A percentile compares a stretch with the other conserved stretches of the same genome.
Evolutionary conservation across 768 basidiomycete species (phyloP).

Genomic region (Calocybe cyanea): DNA sequence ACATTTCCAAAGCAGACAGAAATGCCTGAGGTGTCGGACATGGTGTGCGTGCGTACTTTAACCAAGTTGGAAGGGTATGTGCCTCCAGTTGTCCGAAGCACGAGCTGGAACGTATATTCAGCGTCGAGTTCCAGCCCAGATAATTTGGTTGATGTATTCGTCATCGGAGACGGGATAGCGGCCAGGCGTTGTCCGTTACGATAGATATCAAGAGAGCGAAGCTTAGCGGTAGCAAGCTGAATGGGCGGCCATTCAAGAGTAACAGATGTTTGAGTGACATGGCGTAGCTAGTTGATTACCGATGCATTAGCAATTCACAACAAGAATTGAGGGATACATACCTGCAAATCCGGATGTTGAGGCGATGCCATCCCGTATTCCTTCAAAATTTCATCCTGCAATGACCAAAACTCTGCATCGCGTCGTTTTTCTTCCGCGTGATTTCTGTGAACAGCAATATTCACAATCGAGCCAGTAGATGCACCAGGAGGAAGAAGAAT

Average conservation of each 20-base stretch:
- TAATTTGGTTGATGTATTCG: constrained; percentile 85
- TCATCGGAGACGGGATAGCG: constrained; percentile 75
- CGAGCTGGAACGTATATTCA: constrained; percentile 91
- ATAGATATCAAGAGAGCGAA: constrained; percentile 90
- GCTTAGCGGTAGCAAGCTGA: constrained; percentile 78
- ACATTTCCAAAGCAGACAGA: constrained; percentile 93
- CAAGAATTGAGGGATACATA: constrained; percentile 25
- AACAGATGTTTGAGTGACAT: constrained; percentile 94
- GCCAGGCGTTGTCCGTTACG: constrained; percentile 87
- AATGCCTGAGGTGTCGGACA: constrained; percentile 92
- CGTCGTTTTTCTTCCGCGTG: constrained; percentile 77
- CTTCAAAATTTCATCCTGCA: constrained; percentile 78
- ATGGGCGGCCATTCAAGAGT: constrained; percentile 93
- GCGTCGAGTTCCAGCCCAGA: constrained; percentile 79
- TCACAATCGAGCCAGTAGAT: constrained; percentile 92
- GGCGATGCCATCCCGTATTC: constrained; percentile 71
- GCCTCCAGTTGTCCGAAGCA: constrained; percentile 90
- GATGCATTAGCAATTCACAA: too few relatives aligned
- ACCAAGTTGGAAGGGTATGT: constrained; percentile 84
- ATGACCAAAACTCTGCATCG: constrained; percentile 75
- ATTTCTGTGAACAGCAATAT: constrained; percentile 93
- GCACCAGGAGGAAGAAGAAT: constrained; percentile 90
- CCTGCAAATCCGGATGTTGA: constrained; percentile 68
- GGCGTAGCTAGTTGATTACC: constrained; percentile 59
- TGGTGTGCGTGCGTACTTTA: constrained; percentile 86